These are phyloP conservation scores for Senecio squalidus DNA, from an alignment of 140 eudicot genomes.

Conservation along the genomic window DNA sequence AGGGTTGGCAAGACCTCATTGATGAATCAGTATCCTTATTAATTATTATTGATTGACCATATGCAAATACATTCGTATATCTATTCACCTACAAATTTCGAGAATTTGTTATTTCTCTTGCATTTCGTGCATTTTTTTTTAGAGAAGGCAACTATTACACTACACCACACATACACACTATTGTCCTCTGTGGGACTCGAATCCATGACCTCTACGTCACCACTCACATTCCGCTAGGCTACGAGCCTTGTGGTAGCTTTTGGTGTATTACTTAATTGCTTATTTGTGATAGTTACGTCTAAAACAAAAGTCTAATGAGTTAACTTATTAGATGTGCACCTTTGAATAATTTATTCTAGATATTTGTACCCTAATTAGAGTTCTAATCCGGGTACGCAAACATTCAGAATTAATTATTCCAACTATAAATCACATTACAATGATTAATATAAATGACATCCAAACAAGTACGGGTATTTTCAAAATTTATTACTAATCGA, in stretches of 20 bases:
- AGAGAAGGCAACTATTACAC: no score
- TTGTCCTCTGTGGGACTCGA: no score
- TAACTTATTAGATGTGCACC: neutral
- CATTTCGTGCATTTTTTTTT: no score
- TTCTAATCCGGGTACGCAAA: neutral
- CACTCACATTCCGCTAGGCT: no score
- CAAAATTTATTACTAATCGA: neutral
- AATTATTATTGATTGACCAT: neutral
- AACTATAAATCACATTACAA: neutral
- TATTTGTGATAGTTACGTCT: neutral
- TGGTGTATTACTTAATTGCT: neutral
- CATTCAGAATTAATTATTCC: neutral
- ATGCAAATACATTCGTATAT: neutral
- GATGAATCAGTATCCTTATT: slow-evolving; percentile 83
- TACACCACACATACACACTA: no score
- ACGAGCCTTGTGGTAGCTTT: neutral
- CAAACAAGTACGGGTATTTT: neutral
- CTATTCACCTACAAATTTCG: neutral
- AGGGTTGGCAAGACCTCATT: slow-evolving; percentile 84
- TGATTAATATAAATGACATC: neutral
- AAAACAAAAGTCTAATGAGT: neutral
- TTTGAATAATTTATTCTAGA: neutral
- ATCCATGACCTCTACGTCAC: no score
- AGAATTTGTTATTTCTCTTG: neutral
- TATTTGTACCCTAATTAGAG: neutral